Conservation (phyloP, 768 basidiomycete species). For the Auriscalpium orientale region DNA sequence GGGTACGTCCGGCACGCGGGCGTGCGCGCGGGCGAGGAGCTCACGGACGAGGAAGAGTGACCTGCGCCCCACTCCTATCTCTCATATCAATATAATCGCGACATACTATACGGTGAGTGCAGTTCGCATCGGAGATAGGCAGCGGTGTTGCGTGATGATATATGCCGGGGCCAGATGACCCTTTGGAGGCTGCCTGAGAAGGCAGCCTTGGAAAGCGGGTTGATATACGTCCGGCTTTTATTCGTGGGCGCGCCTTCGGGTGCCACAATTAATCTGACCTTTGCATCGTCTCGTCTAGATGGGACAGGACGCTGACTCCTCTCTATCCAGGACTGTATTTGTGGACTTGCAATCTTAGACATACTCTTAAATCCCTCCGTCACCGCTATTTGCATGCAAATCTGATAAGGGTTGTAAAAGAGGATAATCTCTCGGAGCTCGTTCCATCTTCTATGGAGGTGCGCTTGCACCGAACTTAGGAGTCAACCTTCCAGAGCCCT, state of each 20-base stretch:
- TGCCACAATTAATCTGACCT: neutral
- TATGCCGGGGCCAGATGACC: slow-evolving; percentile 85
- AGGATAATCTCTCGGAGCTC: no score
- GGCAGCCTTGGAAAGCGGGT: slow-evolving; percentile 30
- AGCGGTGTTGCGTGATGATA: slow-evolving; percentile 42
- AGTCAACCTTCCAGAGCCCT: no score
- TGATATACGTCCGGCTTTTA: slow-evolving; percentile 56
- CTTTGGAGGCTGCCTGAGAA: slow-evolving; percentile 32
- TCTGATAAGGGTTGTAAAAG: no score
- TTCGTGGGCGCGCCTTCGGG: neutral
- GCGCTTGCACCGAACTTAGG: no score
- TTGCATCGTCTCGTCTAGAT: neutral
- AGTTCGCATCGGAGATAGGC: no score
- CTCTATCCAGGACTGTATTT: no score
- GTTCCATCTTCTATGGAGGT: no score
- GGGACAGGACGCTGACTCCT: no score
- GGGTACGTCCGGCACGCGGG: slow-evolving; percentile 59
- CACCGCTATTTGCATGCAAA: no score
- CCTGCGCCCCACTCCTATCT: neutral
- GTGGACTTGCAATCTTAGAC: no score
- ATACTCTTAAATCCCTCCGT: no score
- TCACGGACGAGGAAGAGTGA: slow-evolving; percentile 68
- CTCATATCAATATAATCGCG: neutral
- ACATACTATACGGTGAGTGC: slow-evolving; percentile 1
- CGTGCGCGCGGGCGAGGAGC: slow-evolving; percentile 68